Evolutionary conservation across 2,329 filamentous ascomycete genomes (phyloP).

Genomic region (Pestalotiopsis sp.): DNA sequence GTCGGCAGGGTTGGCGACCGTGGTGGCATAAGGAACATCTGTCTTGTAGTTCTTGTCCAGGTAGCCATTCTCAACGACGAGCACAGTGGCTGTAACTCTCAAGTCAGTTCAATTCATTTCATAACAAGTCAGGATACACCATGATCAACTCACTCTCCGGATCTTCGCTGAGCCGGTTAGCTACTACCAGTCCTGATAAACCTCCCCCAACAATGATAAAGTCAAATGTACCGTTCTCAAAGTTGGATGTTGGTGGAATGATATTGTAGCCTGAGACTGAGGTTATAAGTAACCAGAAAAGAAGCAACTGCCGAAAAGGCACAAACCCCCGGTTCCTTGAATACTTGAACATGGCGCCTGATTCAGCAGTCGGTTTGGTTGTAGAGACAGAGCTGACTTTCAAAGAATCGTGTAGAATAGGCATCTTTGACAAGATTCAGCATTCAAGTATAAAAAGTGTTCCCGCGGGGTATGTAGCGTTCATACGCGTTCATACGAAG

Average conservation of each 20-base stretch:
- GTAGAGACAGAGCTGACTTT: neutral
- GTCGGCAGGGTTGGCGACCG: constrained; percentile 2
- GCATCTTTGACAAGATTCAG: fast-evolving
- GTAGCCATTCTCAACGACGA: constrained; percentile 14
- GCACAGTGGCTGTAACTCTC: neutral
- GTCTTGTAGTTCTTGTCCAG: constrained; percentile 6
- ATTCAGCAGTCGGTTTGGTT: neutral
- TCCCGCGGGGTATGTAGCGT: neutral
- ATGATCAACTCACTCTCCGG: constrained; percentile 6
- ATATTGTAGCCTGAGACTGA: neutral
- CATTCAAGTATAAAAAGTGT: neutral
- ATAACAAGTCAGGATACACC: neutral
- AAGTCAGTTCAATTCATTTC: neutral
- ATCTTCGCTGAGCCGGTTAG: constrained; percentile 18
- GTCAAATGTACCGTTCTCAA: constrained; percentile 10
- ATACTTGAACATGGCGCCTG: neutral
- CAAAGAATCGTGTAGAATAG: too few species aligned
- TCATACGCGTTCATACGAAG: neutral
- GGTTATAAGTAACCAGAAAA: neutral
- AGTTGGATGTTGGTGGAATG: neutral
- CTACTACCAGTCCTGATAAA: constrained; percentile 16
- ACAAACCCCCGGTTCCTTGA: too few species aligned
- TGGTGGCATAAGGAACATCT: constrained; percentile 11
- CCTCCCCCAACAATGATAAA: constrained; percentile 18
- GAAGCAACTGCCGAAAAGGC: neutral